These are phyloP conservation scores for Solanum tarapatanum DNA, from an alignment of 257 asterid species.

Conservation along the genomic window DNA sequence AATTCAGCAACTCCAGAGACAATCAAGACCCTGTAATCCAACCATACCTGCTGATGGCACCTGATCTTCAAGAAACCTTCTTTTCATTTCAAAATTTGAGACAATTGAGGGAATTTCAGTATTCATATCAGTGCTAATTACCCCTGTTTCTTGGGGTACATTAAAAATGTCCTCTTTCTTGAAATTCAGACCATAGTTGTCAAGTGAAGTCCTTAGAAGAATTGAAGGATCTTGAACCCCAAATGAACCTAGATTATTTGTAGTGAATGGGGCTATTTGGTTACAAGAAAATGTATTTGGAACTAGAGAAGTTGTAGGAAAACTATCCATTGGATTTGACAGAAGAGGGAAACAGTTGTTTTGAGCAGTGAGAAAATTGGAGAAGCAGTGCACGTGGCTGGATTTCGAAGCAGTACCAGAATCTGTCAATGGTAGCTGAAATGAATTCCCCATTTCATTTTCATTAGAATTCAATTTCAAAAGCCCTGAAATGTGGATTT, in stretches of 20 bases:
- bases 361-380: conserved; percentile 12
- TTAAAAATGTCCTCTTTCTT: conserved; percentile 27
- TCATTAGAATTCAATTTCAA: conserved; percentile 18
- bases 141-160: conserved; percentile 39
- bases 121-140: conserved; percentile 20
- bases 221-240: conserved; percentile 18
- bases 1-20: conserved; percentile 48
- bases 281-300: conserved; percentile 9
- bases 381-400: conserved; percentile 58
- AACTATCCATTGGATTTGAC: conserved; percentile 5
- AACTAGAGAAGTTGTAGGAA: not conserved
- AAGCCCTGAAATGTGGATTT: conserved; percentile 59
- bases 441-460: conserved; percentile 8
- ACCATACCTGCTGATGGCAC: conserved; percentile 2
- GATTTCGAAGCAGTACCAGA: conserved; percentile 12
- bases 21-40: conserved; percentile 41
- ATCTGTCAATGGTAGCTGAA: conserved; percentile 58
- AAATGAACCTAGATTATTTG: conserved; percentile 7
- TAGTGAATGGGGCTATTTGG: conserved; percentile 3
- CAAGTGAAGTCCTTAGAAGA: conserved; percentile 13
- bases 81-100: conserved; percentile 45
- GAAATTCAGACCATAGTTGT: conserved; percentile 25
- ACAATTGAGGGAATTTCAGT: conserved; percentile 37
- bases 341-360: conserved; percentile 1
- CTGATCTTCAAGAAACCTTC: conserved; percentile 31